Evolutionary conservation across 352 stramenopile genomes (phyloP).

Genomic region (Pythium grandisporangium): DNA sequence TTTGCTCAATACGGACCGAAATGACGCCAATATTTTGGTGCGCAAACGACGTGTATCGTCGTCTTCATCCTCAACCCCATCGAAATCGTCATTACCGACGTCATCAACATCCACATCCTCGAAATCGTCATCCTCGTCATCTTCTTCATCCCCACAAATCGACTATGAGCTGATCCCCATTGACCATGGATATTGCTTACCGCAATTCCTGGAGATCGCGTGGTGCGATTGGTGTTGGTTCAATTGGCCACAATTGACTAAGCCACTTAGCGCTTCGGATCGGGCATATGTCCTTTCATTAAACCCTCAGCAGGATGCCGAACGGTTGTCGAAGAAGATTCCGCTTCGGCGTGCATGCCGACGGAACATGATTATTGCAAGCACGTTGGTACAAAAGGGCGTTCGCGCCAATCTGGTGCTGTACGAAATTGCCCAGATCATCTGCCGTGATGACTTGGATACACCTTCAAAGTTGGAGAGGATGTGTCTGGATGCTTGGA

Average conservation of each 20-base stretch:
- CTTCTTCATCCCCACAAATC: too few relatives aligned
- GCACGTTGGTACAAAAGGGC: constrained; percentile 70
- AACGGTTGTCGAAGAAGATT: constrained; percentile 55
- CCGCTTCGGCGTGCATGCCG: constrained; percentile 60
- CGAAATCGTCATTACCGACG: too few relatives aligned
- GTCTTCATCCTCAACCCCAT: too few relatives aligned
- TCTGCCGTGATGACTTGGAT: constrained; percentile 80
- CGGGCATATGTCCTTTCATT: constrained; percentile 54
- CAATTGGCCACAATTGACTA: constrained; percentile 91
- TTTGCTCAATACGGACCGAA: constrained; percentile 96
- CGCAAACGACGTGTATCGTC: constrained; percentile 53
- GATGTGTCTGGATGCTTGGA: constrained; percentile 62
- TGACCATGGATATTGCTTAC: constrained; percentile 98
- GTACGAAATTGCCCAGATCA: constrained; percentile 73
- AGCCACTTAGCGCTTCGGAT: constrained; percentile 56
- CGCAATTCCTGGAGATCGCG: constrained; percentile 92
- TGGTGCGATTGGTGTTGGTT: constrained; percentile 99
- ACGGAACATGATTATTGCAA: constrained; percentile 75
- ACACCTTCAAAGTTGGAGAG: constrained; percentile 50
- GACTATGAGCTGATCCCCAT: constrained; percentile 97
- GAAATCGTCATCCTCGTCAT: too few relatives aligned
- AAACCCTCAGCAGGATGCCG: constrained; percentile 42
- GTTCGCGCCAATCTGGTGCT: constrained; percentile 52
- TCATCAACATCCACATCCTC: too few relatives aligned
- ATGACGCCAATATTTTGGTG: constrained; percentile 97